Conservation (phyloP, 306 rosid species). For the Ammopiptanthus mongolicus region DNA sequence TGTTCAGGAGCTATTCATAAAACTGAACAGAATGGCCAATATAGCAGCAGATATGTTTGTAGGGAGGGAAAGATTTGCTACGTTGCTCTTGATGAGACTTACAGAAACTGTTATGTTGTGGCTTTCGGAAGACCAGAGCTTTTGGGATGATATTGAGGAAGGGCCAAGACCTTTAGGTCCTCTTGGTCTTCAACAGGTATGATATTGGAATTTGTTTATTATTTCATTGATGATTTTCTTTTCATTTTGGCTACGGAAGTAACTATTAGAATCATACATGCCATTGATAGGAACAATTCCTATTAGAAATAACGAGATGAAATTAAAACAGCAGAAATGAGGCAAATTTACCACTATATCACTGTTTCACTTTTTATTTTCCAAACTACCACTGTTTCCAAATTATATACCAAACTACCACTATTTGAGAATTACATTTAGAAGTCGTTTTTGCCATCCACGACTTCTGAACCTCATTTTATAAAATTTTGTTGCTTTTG, state of each 20-base stretch:
- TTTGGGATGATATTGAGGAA: slow-evolving; percentile 99
- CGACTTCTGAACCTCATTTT: too few species aligned
- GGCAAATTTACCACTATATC: too few species aligned
- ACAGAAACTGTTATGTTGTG: slow-evolving; percentile 96
- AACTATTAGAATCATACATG: background rate
- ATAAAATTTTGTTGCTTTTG: too few species aligned
- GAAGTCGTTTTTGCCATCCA: too few species aligned
- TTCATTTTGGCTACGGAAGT: background rate
- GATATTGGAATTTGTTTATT: slow-evolving; percentile 11
- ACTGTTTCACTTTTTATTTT: too few species aligned
- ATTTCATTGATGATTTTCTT: background rate
- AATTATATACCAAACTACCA: too few species aligned
- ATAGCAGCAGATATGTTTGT: slow-evolving; percentile 94
- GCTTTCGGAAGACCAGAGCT: slow-evolving; percentile 96
- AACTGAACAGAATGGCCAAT: slow-evolving; percentile 81
- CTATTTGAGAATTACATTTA: too few species aligned
- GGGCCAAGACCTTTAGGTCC: slow-evolving; percentile 90
- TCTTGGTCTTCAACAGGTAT: slow-evolving; percentile 91
- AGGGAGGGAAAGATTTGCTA: slow-evolving; percentile 93
- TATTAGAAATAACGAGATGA: too few species aligned
- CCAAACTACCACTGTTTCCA: too few species aligned
- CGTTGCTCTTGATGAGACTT: slow-evolving; percentile 90
- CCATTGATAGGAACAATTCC: too few species aligned
- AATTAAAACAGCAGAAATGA: too few species aligned
- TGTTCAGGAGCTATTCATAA: slow-evolving; percentile 82